Percentiles rank a stretch among this genome's conserved stretches.
Conservation (phyloP, 805 yeast species). For the Brettanomyces sp. region DNA sequence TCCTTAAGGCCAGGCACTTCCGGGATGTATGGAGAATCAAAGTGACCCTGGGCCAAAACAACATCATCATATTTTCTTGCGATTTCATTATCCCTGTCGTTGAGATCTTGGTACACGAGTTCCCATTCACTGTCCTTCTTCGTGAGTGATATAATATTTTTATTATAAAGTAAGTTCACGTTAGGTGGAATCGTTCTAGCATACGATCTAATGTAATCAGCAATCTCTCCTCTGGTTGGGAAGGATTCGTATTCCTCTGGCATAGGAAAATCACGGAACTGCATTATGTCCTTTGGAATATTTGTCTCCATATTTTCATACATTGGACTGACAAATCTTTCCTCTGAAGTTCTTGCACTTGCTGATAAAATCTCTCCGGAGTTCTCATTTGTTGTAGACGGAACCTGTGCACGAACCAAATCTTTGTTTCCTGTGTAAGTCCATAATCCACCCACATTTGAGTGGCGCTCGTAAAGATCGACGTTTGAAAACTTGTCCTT, state of each 20-base stretch:
- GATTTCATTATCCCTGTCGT: conserved; percentile 3
- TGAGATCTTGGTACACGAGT: conserved; percentile 4
- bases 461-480: conserved; percentile 24
- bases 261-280: conserved; percentile 21
- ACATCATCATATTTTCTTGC: conserved; percentile 24
- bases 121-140: conserved; percentile 20
- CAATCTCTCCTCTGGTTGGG: conserved; percentile 54
- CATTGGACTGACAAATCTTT: conserved; percentile 24
- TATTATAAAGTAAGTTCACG: conserved; percentile 28
- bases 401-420: conserved; percentile 16
- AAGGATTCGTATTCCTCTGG: conserved; percentile 37
- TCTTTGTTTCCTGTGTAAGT: conserved; percentile 21
- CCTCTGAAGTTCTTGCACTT: conserved; percentile 6
- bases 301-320: conserved; percentile 27
- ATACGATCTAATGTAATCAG: conserved; percentile 50
- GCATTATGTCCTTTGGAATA: conserved; percentile 23
- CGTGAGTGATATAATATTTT: conserved; percentile 34
- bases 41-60: conserved; percentile 39
- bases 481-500: conserved; percentile 10
- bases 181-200: conserved; percentile 30
- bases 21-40: conserved; percentile 38
- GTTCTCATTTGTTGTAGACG: conserved; percentile 11
- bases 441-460: conserved; percentile 27
- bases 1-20: conserved; percentile 30
- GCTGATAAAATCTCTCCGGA: conserved; percentile 11